Evolutionary conservation across 106 monocot genomes (phyloP), one percentile per base, ranked within the genome.

Genomic region (Gastrodia elata): DNA sequence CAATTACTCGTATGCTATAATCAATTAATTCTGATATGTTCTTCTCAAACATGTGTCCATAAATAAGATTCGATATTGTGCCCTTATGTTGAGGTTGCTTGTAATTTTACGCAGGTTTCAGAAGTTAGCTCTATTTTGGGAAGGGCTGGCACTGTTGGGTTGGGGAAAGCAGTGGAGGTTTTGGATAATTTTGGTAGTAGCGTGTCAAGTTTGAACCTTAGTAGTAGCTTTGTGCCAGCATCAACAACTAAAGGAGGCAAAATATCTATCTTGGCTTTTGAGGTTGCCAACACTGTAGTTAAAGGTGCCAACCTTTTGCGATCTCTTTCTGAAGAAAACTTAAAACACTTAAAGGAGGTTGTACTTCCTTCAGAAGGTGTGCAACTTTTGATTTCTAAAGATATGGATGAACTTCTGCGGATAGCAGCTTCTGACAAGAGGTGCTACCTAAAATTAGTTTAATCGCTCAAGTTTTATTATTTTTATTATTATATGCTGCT

Each of bases 141-240:
- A 15, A 82, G 83, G 68, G 94, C 94, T 70, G 86, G 94, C 72
- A 88, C 82, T 46, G 84, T 71, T 46, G 94, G 94, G 61, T 76
- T 91, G 75, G 94, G 91, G 38, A 94, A 94, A 76, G 94, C 94
- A 71, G 94, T 91, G 20, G 94, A 91, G 65, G 91, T 94, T 74
- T 83, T 94, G 68, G 94, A 94, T 68, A 94, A 86, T 65, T 83
- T 94, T 76, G 94, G 94, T 49, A 94, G 94, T 77, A 94, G 94
- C 72, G 85, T 94, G 91, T 85, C 91, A 48, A 89, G 79, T 85
- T 89, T 94, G 76, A 72, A 87, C 58, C 72, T 85, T 39, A 80
- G 42, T 71, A 79, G 81, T 78, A 83, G 89, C 39, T 94, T 91
- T 83, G 84, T 83, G 76, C 85, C 89, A 70, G 86, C 83, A 76